Base-by-base conservation (phyloP, 306 rosid species). In the Pyrus betulifolia region DNA sequence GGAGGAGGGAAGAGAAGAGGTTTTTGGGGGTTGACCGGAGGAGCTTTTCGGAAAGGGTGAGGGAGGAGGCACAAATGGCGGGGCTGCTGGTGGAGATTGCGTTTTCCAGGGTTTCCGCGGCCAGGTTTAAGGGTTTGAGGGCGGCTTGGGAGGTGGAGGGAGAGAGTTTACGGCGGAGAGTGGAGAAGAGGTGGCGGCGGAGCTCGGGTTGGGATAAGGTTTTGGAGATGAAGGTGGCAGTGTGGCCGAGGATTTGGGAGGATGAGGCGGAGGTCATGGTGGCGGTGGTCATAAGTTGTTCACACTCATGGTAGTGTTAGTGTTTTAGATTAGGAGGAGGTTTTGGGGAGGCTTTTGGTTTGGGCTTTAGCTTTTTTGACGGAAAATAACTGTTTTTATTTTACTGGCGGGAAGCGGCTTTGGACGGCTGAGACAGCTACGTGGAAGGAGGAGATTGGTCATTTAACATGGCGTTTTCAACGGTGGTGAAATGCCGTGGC, bases 31-130 rank as follows among this genome's bases (percentile, higher is more conserved):
- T 85, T 74, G 90, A 75, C 63, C 84, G 90, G 71, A 91, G 89
- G 74, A 89, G 91, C 33, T 87, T 90, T 81, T 93, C 91, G 6
- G 91, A 83, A 14, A 85, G 87, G 77, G 79, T 77, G 75, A 91
- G 87, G 6, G 91, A 93, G 30, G 93, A 88, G 61, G 87, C 51
- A 4, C 78, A 67, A 18, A 79, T 44, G 71, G 89, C n/a, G 33
- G 88, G 18, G 83, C 75, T 80, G 71, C 87, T 33, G 77, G 78
- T 27, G 58, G 89, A 70, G 45, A 88, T 72, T 6, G 92, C 93
- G 28, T 72, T 89, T 80, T 93, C 93, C 1, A 89, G 80, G 33
- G 92, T 81, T 28, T 91, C 85, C 0, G 74, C 81, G 0, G 92
- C 96, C 51, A 93, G 91, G 55, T 72, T 86, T 1, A 93, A 84